Evolutionary conservation across 2,329 filamentous ascomycete genomes (phyloP), one percentile per base, ranked within the genome.

Genomic region (Aaosphaeria pasadenensis): DNA sequence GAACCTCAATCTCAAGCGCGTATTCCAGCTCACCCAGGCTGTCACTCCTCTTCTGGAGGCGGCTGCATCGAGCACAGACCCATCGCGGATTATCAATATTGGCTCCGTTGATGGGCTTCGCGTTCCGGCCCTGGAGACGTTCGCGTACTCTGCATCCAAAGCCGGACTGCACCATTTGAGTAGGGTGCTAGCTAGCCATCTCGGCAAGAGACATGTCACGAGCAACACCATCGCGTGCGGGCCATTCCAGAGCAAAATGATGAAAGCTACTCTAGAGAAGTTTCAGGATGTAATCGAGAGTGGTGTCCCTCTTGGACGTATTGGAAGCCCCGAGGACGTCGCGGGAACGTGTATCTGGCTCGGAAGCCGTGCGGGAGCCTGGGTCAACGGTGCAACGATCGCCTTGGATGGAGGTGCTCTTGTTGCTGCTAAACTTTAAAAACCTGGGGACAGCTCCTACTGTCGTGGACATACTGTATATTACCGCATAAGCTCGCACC

Each of bases 331-430:
- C 1, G 72, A 84, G 63, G 87, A 91, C 66, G 83, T 88, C 4
- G 86, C 86, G 0, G 87, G 87, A 0, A 78, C 86, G 7, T 88
- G 86, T 63, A 69, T 91, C 47, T 91, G 86, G 69, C 67, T 91
- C 62, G 77, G 79, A 36, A 87, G 85, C 58, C 74, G 80, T 46
- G 87, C 87, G 1, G 87, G 87, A 0, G 62, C 66, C 1, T 74
- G 62, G 56, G 69, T 74, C 0, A 74, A 72, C 52, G 71, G 71
- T 1, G 71, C 71, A 11, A 73, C 71, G n/a, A 70, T 74, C 58
- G 56, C 70, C 36, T 36, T 74, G 46, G 71, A 74, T 54, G 71
- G 71, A 0, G 71, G 71, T 5, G 67, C 61, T 39, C 54, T 73
- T 4, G 62, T 73, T 29, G 50, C 51, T 11, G 56, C 68, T 1